These are phyloP conservation scores for Alternaria gaisen DNA, from an alignment of 2,329 filamentous ascomycete genomes.

Conservation along the genomic window DNA sequence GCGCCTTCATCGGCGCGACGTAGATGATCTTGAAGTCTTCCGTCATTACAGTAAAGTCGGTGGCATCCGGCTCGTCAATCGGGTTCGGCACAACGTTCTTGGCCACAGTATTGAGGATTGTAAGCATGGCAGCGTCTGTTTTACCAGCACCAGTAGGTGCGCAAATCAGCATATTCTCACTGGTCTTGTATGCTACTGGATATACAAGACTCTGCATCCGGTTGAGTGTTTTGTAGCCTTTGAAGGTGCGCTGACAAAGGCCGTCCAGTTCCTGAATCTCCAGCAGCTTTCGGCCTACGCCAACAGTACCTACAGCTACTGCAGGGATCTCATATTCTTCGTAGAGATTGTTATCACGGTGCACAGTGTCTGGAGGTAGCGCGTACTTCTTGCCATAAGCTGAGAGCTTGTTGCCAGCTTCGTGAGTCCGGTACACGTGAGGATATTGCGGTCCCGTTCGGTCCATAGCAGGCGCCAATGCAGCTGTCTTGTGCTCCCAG, in stretches of 20 bases:
- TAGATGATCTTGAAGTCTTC: slow-evolving; percentile 99
- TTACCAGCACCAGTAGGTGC: slow-evolving; percentile 98
- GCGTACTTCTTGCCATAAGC: slow-evolving; percentile 82
- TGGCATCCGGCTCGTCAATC: slow-evolving; percentile 74
- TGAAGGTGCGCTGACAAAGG: slow-evolving; percentile 89
- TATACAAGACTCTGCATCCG: slow-evolving; percentile 98
- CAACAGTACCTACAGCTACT: slow-evolving; percentile 76
- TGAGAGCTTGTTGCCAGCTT: slow-evolving; percentile 85
- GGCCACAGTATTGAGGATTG: slow-evolving; percentile 87
- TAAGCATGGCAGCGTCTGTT: slow-evolving; percentile 97
- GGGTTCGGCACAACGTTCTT: slow-evolving; percentile 86
- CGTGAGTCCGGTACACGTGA: slow-evolving; percentile 87
- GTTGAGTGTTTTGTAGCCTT: slow-evolving; percentile 90
- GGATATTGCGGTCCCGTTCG: slow-evolving; percentile 82
- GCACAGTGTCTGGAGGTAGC: slow-evolving; percentile 77
- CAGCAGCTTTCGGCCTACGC: slow-evolving; percentile 76
- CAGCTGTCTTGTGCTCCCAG: slow-evolving; percentile 80
- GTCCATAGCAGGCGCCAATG: slow-evolving; percentile 74
- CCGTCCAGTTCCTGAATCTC: slow-evolving; percentile 85
- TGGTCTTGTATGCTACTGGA: slow-evolving; percentile 92
- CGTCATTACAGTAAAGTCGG: slow-evolving; percentile 80
- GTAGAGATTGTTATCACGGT: slow-evolving; percentile 78
- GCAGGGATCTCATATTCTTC: slow-evolving; percentile 91
- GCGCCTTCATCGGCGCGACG: slow-evolving; percentile 97
- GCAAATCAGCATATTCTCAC: slow-evolving; percentile 98